Base-by-base conservation (phyloP, 2,329 filamentous ascomycete genomes). In the Neofusicoccum sp. region DNA sequence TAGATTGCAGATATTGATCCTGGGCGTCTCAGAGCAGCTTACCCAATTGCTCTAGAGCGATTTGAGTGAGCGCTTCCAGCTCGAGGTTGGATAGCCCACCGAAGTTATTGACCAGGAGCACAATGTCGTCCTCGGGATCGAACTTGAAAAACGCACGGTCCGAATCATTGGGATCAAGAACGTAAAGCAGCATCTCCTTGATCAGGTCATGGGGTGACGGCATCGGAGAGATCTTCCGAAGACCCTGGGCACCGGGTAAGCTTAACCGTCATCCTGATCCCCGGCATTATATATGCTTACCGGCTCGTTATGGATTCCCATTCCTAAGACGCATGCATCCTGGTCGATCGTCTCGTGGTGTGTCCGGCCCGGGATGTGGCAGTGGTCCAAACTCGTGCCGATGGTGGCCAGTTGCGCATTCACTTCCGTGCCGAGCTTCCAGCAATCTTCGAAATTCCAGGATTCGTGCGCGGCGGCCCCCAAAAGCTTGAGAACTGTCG, bases 301-400 rank as follows among this genome's bases (percentile, higher is more conserved):
- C 4, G 80, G 78, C 67, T 82, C 80, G 57, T 82, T 82, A 64
- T 82, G 80, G 56, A 81, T 81, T 2, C 80, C 80, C 73, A 82
- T 80, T 6, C 76, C 77, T 16, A 79, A 63, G 11, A 77, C 76
- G 62, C 67, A 71, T 5, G 74, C 65, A 62, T 73, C 65, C 11
- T 73, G 69, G 1, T 76, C 71, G 4, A 82, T 75, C 0, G 77
- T 73, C 64, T 83, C 78, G 61, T 84, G 81, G 6, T 80, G 79
- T 34, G 79, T 76, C 61, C 80, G 66, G 9, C 80, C 80, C 3
- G 80, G 80, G 2, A 83, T 80, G 64, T 82, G 80, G 65, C 80
- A 83, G 65, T 82, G 80, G 65, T 83, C 80, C 14, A 83, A 65
- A 53, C 77, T 79, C 11, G 79, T 78, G 1, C 79, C 81, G 57